Conservation (phyloP, 768 basidiomycete species). For the Hemileccinum rubropunctum region DNA sequence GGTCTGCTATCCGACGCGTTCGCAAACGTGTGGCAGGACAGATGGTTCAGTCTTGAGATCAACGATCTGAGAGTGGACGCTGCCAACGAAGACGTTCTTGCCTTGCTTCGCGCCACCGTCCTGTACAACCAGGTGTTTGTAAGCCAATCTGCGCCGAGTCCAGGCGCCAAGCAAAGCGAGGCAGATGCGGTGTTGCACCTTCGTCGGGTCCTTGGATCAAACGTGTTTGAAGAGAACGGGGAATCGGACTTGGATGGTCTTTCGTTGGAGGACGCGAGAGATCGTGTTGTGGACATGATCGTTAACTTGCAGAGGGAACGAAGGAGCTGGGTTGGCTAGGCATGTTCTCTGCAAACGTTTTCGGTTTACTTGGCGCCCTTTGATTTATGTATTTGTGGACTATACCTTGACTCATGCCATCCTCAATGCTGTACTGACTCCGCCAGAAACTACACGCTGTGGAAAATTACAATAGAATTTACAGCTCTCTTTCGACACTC, state of each 20-base stretch:
- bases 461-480: no score
- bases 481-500: not conserved
- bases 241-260: constrained; percentile 24
- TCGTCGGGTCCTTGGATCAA: constrained; percentile 52
- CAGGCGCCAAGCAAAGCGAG: constrained; percentile 17
- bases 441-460: no score
- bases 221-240: constrained; percentile 40
- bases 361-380: no score
- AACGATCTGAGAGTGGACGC: constrained; percentile 31
- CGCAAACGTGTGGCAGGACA: constrained; percentile 54
- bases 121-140: constrained; percentile 63
- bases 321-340: constrained; percentile 18
- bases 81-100: constrained; percentile 46
- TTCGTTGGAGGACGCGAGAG: constrained; percentile 70
- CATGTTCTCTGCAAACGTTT: no score
- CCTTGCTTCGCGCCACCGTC: constrained; percentile 57
- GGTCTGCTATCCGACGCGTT: constrained; percentile 52
- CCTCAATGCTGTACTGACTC: no score
- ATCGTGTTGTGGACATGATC: constrained; percentile 73
- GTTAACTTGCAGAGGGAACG: constrained; percentile 35
- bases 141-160: constrained; percentile 44
- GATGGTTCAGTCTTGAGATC: constrained; percentile 25
- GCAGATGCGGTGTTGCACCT: constrained; percentile 45
- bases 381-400: no score
- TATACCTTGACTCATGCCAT: no score